These are phyloP conservation scores for Euphorbia neoarborescens DNA, from an alignment of 441 rosid genomes.

Conservation along the genomic window DNA sequence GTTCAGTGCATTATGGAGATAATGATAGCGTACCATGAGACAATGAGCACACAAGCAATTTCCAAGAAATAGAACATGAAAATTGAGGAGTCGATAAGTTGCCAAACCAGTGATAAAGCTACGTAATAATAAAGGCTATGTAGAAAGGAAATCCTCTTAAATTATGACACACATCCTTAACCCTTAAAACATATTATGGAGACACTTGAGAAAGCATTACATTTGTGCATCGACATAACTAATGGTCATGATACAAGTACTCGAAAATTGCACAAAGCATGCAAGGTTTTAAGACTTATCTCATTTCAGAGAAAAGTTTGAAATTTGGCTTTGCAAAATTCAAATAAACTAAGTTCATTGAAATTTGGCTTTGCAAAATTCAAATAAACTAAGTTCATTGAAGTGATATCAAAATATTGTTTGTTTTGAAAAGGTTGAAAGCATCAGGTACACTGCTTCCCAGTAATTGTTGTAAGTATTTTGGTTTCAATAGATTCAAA, in stretches of 20 bases:
- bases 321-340: background rate
- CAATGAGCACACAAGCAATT: background rate
- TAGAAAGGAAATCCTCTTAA: background rate
- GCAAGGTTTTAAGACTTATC: background rate
- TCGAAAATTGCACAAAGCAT: background rate
- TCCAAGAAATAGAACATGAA: background rate
- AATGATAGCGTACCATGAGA: background rate
- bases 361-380: background rate
- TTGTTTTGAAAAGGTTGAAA: background rate
- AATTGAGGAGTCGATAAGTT: background rate
- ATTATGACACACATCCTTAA: background rate
- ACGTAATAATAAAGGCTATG: background rate
- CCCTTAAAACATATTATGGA: background rate
- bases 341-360: background rate
- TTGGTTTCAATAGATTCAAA: constrained; percentile 5
- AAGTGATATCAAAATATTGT: background rate
- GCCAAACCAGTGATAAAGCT: background rate
- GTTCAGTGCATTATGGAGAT: background rate
- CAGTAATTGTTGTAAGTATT: background rate
- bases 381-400: background rate
- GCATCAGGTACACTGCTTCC: background rate
- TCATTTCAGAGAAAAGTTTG: background rate
- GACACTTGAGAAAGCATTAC: background rate
- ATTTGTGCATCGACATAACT: background rate
- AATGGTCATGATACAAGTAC: background rate